Evolutionary conservation across 768 basidiomycete species (phyloP).

Genomic region (Leccinum obscurum): DNA sequence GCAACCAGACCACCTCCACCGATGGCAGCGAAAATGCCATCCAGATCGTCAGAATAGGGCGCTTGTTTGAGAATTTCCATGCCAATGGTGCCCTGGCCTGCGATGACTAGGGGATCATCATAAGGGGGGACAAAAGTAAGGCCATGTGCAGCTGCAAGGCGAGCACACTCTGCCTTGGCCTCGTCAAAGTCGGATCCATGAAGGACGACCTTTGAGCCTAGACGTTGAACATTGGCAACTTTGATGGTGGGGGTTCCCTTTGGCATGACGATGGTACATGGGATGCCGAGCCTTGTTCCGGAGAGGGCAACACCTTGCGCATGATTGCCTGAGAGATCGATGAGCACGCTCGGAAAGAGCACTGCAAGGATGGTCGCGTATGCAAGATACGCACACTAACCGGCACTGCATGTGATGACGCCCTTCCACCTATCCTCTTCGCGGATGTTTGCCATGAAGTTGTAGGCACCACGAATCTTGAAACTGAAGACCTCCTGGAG

Average conservation of each 20-base stretch:
- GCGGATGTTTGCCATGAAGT: conserved; percentile 89
- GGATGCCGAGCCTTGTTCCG: conserved; percentile 81
- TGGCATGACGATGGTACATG: conserved; percentile 99
- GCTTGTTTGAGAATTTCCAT: conserved; percentile 95
- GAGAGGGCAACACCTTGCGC: conserved; percentile 98
- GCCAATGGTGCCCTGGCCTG: conserved; percentile 94
- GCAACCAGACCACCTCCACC: conserved; percentile 93
- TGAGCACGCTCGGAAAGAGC: not conserved
- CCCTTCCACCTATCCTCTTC: conserved; percentile 96
- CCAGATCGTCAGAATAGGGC: conserved; percentile 69
- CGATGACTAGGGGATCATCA: conserved; percentile 95
- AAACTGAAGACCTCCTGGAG: conserved; percentile 98
- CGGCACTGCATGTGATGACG: conserved; percentile 96
- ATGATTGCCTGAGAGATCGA: conserved; percentile 75
- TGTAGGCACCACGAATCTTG: conserved; percentile 98
- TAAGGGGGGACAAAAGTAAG: conserved; percentile 95
- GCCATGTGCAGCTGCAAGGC: conserved; percentile 72
- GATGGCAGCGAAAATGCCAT: conserved; percentile 86
- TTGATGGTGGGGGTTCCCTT: conserved; percentile 94
- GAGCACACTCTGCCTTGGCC: conserved; percentile 91
- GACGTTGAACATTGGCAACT: conserved; percentile 89
- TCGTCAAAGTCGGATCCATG: conserved; percentile 94
- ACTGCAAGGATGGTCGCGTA: conserved; percentile 10
- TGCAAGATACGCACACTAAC: conserved; percentile 66
- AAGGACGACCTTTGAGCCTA: conserved; percentile 93